phyloP scores from a whole-genome alignment of 1,284 basidiomycete species.

The Boletellus sp. region DNA sequence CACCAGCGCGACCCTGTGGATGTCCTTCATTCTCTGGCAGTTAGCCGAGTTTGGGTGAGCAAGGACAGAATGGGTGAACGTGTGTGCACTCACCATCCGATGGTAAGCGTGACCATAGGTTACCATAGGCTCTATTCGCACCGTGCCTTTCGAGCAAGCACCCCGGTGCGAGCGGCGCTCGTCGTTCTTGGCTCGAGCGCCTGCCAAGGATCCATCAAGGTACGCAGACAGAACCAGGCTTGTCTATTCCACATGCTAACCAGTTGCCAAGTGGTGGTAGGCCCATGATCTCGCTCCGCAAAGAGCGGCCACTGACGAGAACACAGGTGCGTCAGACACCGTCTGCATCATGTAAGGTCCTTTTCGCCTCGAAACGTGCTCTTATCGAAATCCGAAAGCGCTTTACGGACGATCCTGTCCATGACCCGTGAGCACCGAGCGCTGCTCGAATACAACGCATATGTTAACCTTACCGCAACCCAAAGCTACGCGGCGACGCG shows the following conservation, averaged over 20 bases:
- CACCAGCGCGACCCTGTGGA: neutral
- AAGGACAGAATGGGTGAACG: neutral
- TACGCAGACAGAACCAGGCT: slow-evolving; percentile 8
- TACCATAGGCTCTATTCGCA: neutral
- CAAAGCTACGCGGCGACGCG: slow-evolving; percentile 51
- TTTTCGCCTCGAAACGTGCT: neutral
- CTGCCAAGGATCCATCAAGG: slow-evolving; percentile 64
- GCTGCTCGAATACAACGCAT: neutral
- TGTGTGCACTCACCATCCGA: neutral
- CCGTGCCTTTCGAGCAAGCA: slow-evolving; percentile 10
- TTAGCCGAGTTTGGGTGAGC: neutral
- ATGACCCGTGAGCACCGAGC: neutral
- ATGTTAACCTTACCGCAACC: neutral
- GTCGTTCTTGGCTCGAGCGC: slow-evolving; percentile 68
- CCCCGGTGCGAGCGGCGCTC: slow-evolving; percentile 54
- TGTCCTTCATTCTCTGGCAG: neutral
- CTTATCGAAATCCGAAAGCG: neutral
- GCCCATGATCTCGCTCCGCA: neutral
- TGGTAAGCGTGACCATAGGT: neutral
- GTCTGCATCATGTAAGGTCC: neutral
- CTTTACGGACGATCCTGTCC: neutral
- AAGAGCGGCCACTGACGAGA: neutral
- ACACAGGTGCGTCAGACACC: neutral
- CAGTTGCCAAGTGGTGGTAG: neutral
- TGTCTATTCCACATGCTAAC: slow-evolving; percentile 15